Conservation (phyloP, 2,329 filamentous ascomycete species). For the Xylariaceae sp. region DNA sequence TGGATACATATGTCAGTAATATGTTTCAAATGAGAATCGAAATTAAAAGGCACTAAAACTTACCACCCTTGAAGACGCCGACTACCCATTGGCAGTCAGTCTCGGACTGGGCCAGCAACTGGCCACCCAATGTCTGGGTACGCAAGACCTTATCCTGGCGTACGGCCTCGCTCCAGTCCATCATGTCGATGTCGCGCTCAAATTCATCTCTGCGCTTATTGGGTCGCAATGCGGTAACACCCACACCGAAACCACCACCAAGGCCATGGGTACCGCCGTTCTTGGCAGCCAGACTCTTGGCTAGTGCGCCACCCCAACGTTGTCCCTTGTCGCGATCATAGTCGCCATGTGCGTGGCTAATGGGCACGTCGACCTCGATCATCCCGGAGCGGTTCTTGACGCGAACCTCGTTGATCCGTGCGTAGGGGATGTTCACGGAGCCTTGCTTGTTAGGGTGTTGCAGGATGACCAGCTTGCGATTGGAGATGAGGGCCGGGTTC, state of each 20-base stretch:
- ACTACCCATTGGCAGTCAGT: slow-evolving; percentile 74
- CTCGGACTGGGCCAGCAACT: slow-evolving; percentile 63
- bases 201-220: slow-evolving; percentile 37
- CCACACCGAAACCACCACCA: slow-evolving; percentile 66
- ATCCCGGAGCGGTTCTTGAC: slow-evolving; percentile 78
- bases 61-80: slow-evolving; percentile 81
- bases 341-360: slow-evolving; percentile 60
- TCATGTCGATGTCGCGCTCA: slow-evolving; percentile 42
- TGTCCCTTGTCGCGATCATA: slow-evolving; percentile 83
- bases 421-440: slow-evolving; percentile 47
- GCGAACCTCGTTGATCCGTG: slow-evolving; percentile 67
- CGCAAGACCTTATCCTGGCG: slow-evolving; percentile 67
- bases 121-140: slow-evolving; percentile 80
- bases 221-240: slow-evolving; percentile 39
- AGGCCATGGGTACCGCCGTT: slow-evolving; percentile 64
- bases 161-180: slow-evolving; percentile 63
- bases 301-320: slow-evolving; percentile 73
- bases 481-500: slow-evolving; percentile 61
- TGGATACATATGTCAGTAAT: slow-evolving; percentile 18
- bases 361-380: slow-evolving; percentile 85
- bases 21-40: neutral
- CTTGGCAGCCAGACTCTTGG: slow-evolving; percentile 53
- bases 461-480: slow-evolving; percentile 69
- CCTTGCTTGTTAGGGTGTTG: slow-evolving; percentile 79
- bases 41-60: slow-evolving; percentile 29